Base-by-base conservation (phyloP, 176 grass and related monocot species). In the Aegilops longissima region DNA sequence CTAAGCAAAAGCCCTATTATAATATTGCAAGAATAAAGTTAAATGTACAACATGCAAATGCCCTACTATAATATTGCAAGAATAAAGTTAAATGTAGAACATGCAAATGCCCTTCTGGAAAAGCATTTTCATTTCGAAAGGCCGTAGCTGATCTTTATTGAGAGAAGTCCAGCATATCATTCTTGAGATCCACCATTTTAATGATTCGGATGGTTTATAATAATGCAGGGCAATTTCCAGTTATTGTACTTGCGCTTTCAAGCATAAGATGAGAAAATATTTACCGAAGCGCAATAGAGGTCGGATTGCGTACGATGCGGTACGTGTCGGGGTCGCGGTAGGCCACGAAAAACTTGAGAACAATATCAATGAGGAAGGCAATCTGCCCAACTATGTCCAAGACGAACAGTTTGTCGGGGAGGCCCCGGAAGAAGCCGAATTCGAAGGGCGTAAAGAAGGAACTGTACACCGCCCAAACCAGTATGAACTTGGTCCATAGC, bases 371-470 rank as follows among this genome's bases (percentile, higher is more conserved):
- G 40, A 99, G 87, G 87, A 99, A 99, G 3, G 92, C 89, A 17
- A 58, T 61, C 87, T 99, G 97, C 33, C 94, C 94, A 40, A 87
- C 89, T 75, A 97, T 87, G 68, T 99, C 97, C 23, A 99, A 93
- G 36, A 96, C 76, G 83, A 99, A 90, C 5, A 99, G 94, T 3
- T 94, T 94, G 47, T 72, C 72, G 0, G 92, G 97, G 13, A 99
- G 97, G 0, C 97, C 97, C 24, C 90, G 82, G 91, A 93, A 99
- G 94, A 99, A 99, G 10, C 87, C 97, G 8, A 99, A 99, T 54
- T 99, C 97, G 64, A 99, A 74, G 5, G 97, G 97, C 21, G 97
- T 99, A 84, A 97, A 99, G 90, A 94, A 96, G 24, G 97, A 97
- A 44, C 92, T 94, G 63, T 97, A 99, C 45, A 95, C 65, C 1